phyloP scores from a whole-genome alignment of 768 basidiomycete genomes.

The Rhizopogon vinicolor region DNA sequence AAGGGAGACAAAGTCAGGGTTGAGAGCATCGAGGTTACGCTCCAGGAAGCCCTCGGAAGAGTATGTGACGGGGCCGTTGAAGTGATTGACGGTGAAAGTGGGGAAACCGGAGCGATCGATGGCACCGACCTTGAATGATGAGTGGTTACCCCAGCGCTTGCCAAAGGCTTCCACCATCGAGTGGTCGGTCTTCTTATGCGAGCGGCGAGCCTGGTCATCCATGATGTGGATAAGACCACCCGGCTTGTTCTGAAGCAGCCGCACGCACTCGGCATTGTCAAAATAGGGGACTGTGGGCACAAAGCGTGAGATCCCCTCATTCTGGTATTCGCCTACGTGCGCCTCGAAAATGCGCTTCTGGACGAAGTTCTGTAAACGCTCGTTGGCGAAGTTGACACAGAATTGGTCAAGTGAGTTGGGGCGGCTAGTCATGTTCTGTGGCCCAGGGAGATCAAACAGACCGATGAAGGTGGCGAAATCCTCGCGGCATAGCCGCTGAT shows the following conservation, averaged over 20 bases:
- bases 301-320: slow-evolving; percentile 71
- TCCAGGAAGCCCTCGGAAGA: slow-evolving; percentile 88
- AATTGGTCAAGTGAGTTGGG: slow-evolving; percentile 95
- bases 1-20: slow-evolving; percentile 89
- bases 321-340: slow-evolving; percentile 77
- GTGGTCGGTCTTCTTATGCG: slow-evolving; percentile 86
- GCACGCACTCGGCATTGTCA: slow-evolving; percentile 87
- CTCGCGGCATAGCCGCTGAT: slow-evolving; percentile 90
- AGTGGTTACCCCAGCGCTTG: slow-evolving; percentile 93
- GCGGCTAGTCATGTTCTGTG: slow-evolving; percentile 84
- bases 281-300: slow-evolving; percentile 76
- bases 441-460: slow-evolving; percentile 89
- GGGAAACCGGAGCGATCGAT: slow-evolving; percentile 75
- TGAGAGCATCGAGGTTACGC: slow-evolving; percentile 83
- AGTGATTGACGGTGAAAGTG: slow-evolving; percentile 91
- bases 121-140: slow-evolving; percentile 80
- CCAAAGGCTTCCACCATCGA: slow-evolving; percentile 93
- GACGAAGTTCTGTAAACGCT: slow-evolving; percentile 81
- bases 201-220: slow-evolving; percentile 89
- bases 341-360: slow-evolving; percentile 78
- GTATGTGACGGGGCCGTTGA: slow-evolving; percentile 87
- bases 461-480: slow-evolving; percentile 92
- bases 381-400: slow-evolving; percentile 94
- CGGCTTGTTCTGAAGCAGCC: slow-evolving; percentile 78
- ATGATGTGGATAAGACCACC: slow-evolving; percentile 96